phyloP scores from a whole-genome alignment of 2,329 filamentous ascomycete species.

The Graphiopsis chlorocephala region DNA sequence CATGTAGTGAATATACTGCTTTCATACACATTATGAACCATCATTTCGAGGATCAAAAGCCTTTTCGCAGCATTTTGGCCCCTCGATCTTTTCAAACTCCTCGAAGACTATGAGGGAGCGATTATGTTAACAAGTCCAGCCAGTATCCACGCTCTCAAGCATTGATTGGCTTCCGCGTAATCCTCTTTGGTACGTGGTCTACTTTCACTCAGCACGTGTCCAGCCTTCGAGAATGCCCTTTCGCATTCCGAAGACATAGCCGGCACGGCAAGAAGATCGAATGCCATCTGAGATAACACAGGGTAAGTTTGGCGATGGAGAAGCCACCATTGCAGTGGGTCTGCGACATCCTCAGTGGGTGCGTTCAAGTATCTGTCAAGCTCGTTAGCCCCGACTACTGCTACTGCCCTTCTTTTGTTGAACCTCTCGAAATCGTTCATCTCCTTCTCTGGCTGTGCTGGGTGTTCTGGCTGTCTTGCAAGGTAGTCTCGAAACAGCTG shows the following conservation, averaged over 20 bases:
- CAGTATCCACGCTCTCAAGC: constrained; percentile 6
- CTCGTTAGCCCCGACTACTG: background rate
- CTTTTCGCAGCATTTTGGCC: background rate
- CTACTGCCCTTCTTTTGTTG: background rate
- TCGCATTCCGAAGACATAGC: background rate
- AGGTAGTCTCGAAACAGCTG: background rate
- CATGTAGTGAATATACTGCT: background rate
- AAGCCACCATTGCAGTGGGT: background rate
- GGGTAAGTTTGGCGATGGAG: background rate
- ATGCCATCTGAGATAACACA: constrained; percentile 1
- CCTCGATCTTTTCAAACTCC: background rate
- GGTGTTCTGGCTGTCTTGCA: background rate
- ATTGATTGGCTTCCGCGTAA: background rate
- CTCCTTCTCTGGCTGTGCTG: background rate
- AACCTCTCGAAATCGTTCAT: constrained; percentile 1
- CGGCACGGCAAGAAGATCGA: constrained; percentile 8
- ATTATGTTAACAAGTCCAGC: constrained; percentile 7
- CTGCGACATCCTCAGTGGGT: background rate
- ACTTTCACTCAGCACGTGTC: background rate
- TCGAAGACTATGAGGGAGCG: background rate
- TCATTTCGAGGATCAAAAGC: background rate
- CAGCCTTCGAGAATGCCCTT: background rate
- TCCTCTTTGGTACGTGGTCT: background rate
- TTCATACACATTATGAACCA: background rate
- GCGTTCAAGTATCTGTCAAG: background rate